Base-by-base conservation (phyloP, 1,139 yeast genomes). In the Yamadazyma atmosphaerica region DNA sequence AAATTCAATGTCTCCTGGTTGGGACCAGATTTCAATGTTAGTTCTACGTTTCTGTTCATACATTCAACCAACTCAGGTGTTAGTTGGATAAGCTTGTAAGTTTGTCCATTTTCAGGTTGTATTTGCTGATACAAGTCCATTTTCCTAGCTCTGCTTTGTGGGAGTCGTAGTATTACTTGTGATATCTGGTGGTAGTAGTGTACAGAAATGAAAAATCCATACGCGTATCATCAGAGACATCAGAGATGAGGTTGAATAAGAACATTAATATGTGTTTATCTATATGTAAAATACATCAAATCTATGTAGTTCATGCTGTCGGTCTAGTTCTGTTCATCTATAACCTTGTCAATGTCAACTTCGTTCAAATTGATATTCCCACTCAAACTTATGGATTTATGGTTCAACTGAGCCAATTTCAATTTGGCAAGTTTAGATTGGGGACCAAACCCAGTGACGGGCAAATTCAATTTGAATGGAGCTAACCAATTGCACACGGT, bases 361-460 rank as follows among this genome's bases (percentile, higher is more conserved):
- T 83, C 86, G 40, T 73, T 65, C 47, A 84, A 68, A 47, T 79
- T 79, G 34, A 84, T 84, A 49, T 77, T 72, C 36, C 86, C 81
- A 32, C 85, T 75, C 54, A 82, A 75, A 46, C 82, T 77, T 37
- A 77, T 65, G 43, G 71, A 67, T 45, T 63, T 65, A 45, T 71
- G 67, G 51, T 72, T 69, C 41, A 68, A 72, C 43, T 64, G 66
- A 39, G 65, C 65, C 46, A 70, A 58, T 42, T 72, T 69, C 44
- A 77, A 52, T 52, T 74, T 72, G 45, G 77, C 75, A 53, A 78
- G 68, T 55, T 76, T 77, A 40, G 77, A 73, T 50, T 73, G 72
- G 10, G 83, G 79, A 35, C 84, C 83, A 79, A 84, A 83, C 18
- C 94, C 94, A 42, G 77, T 72, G 34, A 83, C 79, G 31, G 88